phyloP scores from a whole-genome alignment of 225 moss, liverwort and hornwort species.

The Marchantia polymorpha region DNA sequence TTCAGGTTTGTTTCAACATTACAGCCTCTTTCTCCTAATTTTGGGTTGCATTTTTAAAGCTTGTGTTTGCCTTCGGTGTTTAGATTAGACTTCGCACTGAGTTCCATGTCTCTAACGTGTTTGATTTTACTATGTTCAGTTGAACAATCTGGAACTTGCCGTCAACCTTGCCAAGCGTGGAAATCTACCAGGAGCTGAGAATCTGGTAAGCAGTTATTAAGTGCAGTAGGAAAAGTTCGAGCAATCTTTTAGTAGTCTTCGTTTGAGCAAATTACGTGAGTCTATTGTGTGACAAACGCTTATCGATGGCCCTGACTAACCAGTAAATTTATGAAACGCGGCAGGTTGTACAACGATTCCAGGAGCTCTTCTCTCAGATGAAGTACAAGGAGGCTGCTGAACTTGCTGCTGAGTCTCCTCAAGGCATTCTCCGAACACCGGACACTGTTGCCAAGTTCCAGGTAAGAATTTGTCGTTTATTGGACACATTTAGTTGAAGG shows the following conservation, averaged over 20 bases:
- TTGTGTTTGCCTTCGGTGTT: not conserved
- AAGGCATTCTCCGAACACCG: constrained; percentile 94
- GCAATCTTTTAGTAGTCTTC: not conserved
- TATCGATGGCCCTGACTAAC: not conserved
- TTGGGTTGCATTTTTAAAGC: not conserved
- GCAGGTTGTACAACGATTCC: constrained; percentile 98
- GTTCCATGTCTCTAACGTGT: not conserved
- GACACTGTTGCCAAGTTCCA: constrained; percentile 96
- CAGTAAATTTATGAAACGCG: not conserved
- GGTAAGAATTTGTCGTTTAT: constrained; percentile 34
- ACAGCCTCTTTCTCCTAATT: not conserved
- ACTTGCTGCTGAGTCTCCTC: constrained; percentile 96
- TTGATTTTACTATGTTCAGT: constrained; percentile 44
- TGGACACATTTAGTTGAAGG: not conserved
- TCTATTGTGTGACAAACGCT: not conserved
- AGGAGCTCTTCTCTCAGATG: constrained; percentile 96
- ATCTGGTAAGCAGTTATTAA: constrained; percentile 52
- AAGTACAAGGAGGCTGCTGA: constrained; percentile 99
- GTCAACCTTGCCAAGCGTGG: constrained; percentile 96
- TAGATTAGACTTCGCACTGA: not conserved
- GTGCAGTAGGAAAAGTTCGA: not conserved
- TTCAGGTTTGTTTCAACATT: constrained; percentile 52
- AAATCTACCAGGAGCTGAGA: constrained; percentile 92
- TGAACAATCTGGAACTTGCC: constrained; percentile 90
- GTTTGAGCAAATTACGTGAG: not conserved